Evolutionary conservation across 371 early-diverging fungal species (phyloP).

Genomic region (Mortierella sp.): DNA sequence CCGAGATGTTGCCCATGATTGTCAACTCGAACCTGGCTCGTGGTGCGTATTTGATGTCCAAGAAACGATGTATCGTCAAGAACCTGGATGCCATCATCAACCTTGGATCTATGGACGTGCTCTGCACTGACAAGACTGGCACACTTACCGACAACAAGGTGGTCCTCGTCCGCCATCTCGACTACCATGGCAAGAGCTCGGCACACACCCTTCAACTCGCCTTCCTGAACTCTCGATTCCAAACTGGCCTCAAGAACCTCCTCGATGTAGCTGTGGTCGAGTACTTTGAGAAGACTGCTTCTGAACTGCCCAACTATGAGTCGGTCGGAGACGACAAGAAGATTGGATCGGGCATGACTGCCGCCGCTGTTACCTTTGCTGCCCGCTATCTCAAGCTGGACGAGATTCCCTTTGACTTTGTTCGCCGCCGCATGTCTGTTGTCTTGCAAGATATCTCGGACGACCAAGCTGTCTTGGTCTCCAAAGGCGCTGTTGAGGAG

Average conservation of each 20-base stretch:
- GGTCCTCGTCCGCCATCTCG: slow-evolving; percentile 46
- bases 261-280: slow-evolving; percentile 55
- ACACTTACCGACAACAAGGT: slow-evolving; percentile 58
- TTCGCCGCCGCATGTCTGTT: slow-evolving; percentile 58
- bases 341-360: slow-evolving; percentile 11
- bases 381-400: slow-evolving; percentile 41
- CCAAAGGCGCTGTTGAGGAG: slow-evolving; percentile 60
- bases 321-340: slow-evolving; percentile 8
- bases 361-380: slow-evolving; percentile 23
- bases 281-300: slow-evolving; percentile 43
- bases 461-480: slow-evolving; percentile 27
- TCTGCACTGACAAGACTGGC: slow-evolving; percentile 63
- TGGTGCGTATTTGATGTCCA: slow-evolving; percentile 55
- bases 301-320: slow-evolving; percentile 19
- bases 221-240: slow-evolving; percentile 57
- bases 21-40: slow-evolving; percentile 59
- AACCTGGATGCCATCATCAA: slow-evolving; percentile 56
- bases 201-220: slow-evolving; percentile 44
- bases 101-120: slow-evolving; percentile 54
- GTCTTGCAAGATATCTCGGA: slow-evolving; percentile 38
- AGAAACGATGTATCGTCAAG: slow-evolving; percentile 57
- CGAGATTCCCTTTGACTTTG: slow-evolving; percentile 61
- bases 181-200: slow-evolving; percentile 37
- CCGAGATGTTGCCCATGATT: slow-evolving; percentile 63
- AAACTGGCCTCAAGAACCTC: slow-evolving; percentile 58